phyloP scores from a whole-genome alignment of 2,329 filamentous ascomycete genomes.

The Fusarium sp. region DNA sequence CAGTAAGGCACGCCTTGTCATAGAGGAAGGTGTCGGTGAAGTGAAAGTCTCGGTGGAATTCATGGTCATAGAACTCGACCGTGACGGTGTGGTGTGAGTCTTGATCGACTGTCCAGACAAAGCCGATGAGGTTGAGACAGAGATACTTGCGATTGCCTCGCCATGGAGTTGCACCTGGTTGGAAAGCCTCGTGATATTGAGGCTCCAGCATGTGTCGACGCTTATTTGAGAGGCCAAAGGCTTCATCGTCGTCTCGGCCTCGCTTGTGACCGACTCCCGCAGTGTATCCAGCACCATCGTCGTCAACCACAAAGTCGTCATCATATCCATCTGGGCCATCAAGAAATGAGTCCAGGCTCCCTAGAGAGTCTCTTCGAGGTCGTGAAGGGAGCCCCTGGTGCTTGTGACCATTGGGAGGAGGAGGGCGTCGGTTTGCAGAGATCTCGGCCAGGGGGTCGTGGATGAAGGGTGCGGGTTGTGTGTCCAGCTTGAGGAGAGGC shows the following conservation, averaged over 20 bases:
- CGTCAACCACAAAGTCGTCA: conserved; percentile 92
- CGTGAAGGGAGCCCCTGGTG: conserved; percentile 60
- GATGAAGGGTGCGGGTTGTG: conserved; percentile 86
- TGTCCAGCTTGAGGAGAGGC: conserved; percentile 66
- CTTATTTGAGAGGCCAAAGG: conserved; percentile 59
- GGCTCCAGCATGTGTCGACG: conserved; percentile 66
- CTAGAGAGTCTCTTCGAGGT: conserved; percentile 72
- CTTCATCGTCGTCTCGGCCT: conserved; percentile 65
- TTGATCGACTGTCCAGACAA: conserved; percentile 97
- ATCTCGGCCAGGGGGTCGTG: conserved; percentile 81
- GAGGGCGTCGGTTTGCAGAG: conserved; percentile 72
- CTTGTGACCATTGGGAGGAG: conserved; percentile 66
- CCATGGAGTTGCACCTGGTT: conserved; percentile 96
- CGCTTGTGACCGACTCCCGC: conserved; percentile 66
- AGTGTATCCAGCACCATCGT: conserved; percentile 92
- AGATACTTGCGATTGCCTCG: conserved; percentile 93
- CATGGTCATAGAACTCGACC: conserved; percentile 96
- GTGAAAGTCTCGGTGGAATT: conserved; percentile 92
- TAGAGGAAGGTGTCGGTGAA: conserved; percentile 97
- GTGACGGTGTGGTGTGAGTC: conserved; percentile 94
- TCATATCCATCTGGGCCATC: conserved; percentile 65
- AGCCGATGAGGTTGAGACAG: conserved; percentile 91
- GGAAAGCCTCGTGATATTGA: conserved; percentile 85
- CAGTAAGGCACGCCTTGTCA: conserved; percentile 93
- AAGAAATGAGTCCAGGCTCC: conserved; percentile 87